These are phyloP conservation scores for Scedosporium minutisporum DNA, from an alignment of 2,329 filamentous ascomycete species.

Conservation along the genomic window DNA sequence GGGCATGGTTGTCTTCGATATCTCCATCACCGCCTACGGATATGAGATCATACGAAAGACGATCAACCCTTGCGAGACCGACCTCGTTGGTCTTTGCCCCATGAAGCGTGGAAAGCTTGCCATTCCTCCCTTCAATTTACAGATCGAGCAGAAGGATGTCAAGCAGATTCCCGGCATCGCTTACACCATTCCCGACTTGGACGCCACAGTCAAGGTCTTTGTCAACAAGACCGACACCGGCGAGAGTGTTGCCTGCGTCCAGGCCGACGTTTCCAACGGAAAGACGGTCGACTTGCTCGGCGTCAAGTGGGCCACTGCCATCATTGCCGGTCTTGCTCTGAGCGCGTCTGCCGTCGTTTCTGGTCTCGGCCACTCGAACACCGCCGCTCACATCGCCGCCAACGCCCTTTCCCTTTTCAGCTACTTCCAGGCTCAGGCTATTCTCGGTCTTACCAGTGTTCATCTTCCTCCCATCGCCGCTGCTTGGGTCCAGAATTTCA, in stretches of 20 bases:
- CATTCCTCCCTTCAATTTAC: slow-evolving; percentile 58
- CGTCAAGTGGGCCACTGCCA: slow-evolving; percentile 81
- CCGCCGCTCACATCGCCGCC: slow-evolving; percentile 85
- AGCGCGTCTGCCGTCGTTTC: slow-evolving; percentile 81
- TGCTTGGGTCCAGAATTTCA: slow-evolving; percentile 94
- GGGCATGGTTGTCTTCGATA: slow-evolving; percentile 69
- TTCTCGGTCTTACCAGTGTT: slow-evolving; percentile 77
- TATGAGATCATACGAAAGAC: slow-evolving; percentile 57
- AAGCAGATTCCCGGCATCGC: slow-evolving; percentile 69
- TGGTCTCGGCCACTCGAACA: slow-evolving; percentile 84
- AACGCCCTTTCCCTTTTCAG: slow-evolving; percentile 90
- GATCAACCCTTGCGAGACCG: slow-evolving; percentile 65
- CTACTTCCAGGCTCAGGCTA: slow-evolving; percentile 90
- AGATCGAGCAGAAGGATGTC: slow-evolving; percentile 46
- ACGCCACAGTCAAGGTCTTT: slow-evolving; percentile 72
- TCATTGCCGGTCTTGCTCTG: slow-evolving; percentile 77
- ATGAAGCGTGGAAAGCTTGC: slow-evolving; percentile 80
- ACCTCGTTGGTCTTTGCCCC: slow-evolving; percentile 71
- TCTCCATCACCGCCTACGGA: slow-evolving; percentile 74
- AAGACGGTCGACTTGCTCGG: slow-evolving; percentile 84
- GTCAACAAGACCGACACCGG: slow-evolving; percentile 60
- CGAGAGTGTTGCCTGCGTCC: slow-evolving; percentile 69
- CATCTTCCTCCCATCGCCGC: slow-evolving; percentile 77
- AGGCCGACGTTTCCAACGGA: slow-evolving; percentile 80
- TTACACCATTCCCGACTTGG: slow-evolving; percentile 83